Percentiles rank a stretch among this genome's conserved stretches.
These are phyloP conservation scores for Vaccinium vitisidaea DNA, from an alignment of 148 eudicot species.

Conservation along the genomic window DNA sequence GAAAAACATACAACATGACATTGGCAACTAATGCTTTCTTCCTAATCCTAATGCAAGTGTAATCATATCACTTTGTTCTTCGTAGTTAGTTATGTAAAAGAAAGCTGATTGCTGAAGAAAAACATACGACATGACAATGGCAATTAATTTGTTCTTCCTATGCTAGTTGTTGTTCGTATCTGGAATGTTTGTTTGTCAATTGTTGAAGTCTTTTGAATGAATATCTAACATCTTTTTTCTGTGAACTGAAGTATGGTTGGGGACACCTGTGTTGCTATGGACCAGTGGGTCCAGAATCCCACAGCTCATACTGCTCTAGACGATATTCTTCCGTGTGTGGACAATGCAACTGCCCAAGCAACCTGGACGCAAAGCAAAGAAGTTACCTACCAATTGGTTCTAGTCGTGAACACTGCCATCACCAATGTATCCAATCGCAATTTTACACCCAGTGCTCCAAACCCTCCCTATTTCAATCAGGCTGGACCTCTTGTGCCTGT, in stretches of 20 bases:
- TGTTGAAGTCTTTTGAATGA: neutral
- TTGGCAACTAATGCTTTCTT: neutral
- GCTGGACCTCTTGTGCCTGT: slow-evolving; percentile 73
- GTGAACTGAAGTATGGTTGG: slow-evolving; percentile 56
- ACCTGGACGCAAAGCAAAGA: slow-evolving; percentile 57
- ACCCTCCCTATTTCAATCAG: slow-evolving; percentile 59
- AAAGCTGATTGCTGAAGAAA: neutral
- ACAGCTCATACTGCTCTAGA: slow-evolving; percentile 76
- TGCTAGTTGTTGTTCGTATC: neutral
- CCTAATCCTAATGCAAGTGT: neutral
- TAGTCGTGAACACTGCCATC: slow-evolving; percentile 47
- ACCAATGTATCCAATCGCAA: slow-evolving; percentile 49
- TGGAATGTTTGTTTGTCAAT: neutral
- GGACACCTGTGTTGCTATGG: slow-evolving; percentile 89
- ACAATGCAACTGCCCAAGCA: slow-evolving; percentile 63
- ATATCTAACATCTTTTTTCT: slow-evolving; percentile 4
- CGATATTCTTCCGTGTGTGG: slow-evolving; percentile 81
- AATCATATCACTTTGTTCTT: neutral
- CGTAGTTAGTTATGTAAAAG: neutral
- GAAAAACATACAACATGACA: neutral
- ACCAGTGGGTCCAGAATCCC: slow-evolving; percentile 81
- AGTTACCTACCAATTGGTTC: slow-evolving; percentile 58
- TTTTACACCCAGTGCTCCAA: slow-evolving; percentile 25
- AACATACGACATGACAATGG: neutral
- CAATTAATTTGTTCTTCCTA: neutral